phyloP scores from a whole-genome alignment of 2,329 filamentous ascomycete genomes.

The Onygenales sp. region DNA sequence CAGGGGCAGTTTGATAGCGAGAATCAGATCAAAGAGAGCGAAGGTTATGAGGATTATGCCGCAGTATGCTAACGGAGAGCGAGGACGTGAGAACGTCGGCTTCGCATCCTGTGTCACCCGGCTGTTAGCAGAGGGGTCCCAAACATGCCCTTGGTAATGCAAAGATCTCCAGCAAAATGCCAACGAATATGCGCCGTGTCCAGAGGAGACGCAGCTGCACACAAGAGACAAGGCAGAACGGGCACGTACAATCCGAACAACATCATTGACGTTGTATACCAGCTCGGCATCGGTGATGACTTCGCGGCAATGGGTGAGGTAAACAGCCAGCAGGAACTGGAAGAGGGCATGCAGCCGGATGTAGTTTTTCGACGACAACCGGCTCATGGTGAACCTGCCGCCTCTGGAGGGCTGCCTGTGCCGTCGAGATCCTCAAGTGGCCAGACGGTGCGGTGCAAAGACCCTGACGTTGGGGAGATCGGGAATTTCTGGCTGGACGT shows the following conservation, averaged over 20 bases:
- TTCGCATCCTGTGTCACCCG: slow-evolving; percentile 37
- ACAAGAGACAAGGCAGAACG: neutral
- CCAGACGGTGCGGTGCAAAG: neutral
- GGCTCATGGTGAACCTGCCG: slow-evolving; percentile 51
- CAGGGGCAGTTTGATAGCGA: slow-evolving; percentile 46
- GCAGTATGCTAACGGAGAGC: slow-evolving; percentile 56
- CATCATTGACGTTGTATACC: slow-evolving; percentile 72
- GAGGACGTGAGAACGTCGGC: slow-evolving; percentile 57
- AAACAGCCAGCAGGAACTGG: slow-evolving; percentile 73
- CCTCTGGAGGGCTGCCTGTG: neutral
- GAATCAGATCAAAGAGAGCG: slow-evolving; percentile 54
- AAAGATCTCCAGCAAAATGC: neutral
- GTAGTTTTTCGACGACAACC: slow-evolving; percentile 71
- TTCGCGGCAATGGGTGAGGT: slow-evolving; percentile 66
- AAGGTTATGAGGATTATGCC: slow-evolving; percentile 64
- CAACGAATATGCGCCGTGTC: neutral
- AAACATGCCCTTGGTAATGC: neutral
- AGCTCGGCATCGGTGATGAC: slow-evolving; percentile 68
- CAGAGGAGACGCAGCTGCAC: neutral
- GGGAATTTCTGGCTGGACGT: too few species aligned
- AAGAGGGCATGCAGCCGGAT: slow-evolving; percentile 75
- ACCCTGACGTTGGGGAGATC: neutral
- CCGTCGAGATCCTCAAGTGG: slow-evolving; percentile 1
- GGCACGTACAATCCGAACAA: slow-evolving; percentile 62
- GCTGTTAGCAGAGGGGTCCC: slow-evolving; percentile 1